Base-by-base conservation (phyloP, 192 early-diverging fungal species). In the Gigaspora rosea region DNA sequence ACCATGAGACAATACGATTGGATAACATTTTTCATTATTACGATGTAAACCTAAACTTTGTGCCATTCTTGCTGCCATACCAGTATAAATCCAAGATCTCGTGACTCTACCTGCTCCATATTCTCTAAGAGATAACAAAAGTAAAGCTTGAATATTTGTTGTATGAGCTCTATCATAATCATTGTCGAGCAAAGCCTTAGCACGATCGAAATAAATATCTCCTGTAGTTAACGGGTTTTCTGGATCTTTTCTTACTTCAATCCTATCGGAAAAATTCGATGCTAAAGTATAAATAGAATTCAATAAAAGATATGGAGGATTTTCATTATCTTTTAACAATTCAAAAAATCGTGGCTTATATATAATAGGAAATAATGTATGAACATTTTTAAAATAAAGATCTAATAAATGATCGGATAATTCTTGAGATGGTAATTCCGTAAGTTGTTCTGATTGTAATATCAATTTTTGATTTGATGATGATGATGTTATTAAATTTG, bases 51-150 rank as follows among this genome's bases (percentile, higher is more conserved):
- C 88, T 36, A 89, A 51, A 62, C 86, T 86, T 76, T 89, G 88
- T n/a, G 86, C 85, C 88, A 89, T 89, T 47, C 88, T 80, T 15
- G 82, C 84, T 0, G 86, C 85, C 72, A 80, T 86, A 32, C 88
- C 88, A 7, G 85, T 84, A 74, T 90, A 91, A 12, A 93, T 80
- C 93, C 93, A 94, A 73, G 90, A 88, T 16, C 88, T 79, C 16
- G 90, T 89, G 58, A 88, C 75, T 69, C 82, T 89, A 78, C 88
- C 88, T 46, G 87, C 86, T 32, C 93, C 93, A 83, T 91, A 89
- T 79, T 92, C 89, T 78, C 93, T 89, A 56, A 90, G 80, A 2
- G 90, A 80, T 82, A 93, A 83, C 41, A 93, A 77, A 32, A 94
- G 67, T 33, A 94, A 82, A 0, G 91, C 86, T 46, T 91, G 89